Evolutionary conservation across 2,329 filamentous ascomycete species (phyloP).

Genomic region (Diaporthe humulicola): DNA sequence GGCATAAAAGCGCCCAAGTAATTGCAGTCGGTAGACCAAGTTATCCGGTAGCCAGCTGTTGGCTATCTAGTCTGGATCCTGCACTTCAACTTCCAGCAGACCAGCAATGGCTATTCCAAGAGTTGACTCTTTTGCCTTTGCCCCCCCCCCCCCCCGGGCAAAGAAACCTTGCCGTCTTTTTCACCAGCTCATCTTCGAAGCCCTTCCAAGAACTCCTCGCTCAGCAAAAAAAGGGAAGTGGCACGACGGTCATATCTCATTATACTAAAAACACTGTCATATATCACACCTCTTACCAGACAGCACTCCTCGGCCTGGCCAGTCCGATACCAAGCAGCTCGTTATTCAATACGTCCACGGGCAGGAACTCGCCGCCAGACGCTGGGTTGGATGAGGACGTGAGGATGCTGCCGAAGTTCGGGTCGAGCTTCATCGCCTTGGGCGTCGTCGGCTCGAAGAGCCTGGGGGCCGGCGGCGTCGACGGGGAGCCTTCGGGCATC

Average conservation of each 20-base stretch:
- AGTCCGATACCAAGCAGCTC: neutral
- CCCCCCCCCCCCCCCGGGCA: no score
- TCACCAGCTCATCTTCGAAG: neutral
- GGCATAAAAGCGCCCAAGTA: no score
- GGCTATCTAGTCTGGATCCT: no score
- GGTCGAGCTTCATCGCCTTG: constrained; percentile 46
- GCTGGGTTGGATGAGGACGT: neutral
- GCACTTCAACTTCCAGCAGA: no score
- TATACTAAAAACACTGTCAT: neutral
- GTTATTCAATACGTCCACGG: neutral
- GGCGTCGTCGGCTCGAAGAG: constrained; percentile 49
- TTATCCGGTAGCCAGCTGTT: no score
- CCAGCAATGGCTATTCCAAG: no score
- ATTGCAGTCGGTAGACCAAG: no score
- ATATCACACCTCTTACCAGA: neutral
- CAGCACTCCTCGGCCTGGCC: neutral
- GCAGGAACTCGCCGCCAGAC: neutral
- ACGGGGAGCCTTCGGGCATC: neutral
- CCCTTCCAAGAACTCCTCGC: constrained; percentile 9
- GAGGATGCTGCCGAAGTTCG: constrained; percentile 3
- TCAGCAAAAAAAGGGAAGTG: neutral
- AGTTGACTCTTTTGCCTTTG: neutral
- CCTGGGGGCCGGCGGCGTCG: constrained; percentile 40
- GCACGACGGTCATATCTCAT: neutral
- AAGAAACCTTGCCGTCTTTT: neutral